Conservation (phyloP, 116 monocot genomes). For the Papilionanthe hybrid region DNA sequence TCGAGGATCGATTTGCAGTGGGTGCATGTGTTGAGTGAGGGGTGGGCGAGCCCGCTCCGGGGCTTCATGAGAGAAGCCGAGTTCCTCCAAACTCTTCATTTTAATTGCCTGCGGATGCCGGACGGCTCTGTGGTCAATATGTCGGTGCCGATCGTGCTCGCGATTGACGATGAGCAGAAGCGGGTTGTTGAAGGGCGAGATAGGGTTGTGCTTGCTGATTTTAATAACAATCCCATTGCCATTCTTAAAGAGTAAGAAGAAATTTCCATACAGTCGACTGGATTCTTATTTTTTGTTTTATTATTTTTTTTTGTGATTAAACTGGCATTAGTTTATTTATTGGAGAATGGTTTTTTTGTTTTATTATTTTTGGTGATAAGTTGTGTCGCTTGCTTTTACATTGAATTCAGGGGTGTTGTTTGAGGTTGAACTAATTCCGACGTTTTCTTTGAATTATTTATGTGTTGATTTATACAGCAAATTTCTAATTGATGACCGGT, state of each 20-base stretch:
- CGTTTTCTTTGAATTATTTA: not conserved
- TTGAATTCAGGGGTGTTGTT: not conserved
- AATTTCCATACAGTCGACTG: not conserved
- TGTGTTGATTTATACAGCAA: not conserved
- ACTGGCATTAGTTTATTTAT: not conserved
- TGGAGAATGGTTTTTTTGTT: not conserved
- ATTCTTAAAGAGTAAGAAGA: slow-evolving; percentile 59
- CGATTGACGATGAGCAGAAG: slow-evolving; percentile 69
- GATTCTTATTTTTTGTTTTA: not conserved
- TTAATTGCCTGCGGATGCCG: slow-evolving; percentile 61
- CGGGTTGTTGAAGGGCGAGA: slow-evolving; percentile 35
- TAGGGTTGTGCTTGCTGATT: slow-evolving; percentile 50
- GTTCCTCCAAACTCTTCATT: slow-evolving; percentile 99
- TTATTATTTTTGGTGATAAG: not conserved
- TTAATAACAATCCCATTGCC: slow-evolving; percentile 38
- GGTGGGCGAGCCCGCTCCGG: slow-evolving; percentile 89
- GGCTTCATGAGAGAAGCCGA: slow-evolving; percentile 96
- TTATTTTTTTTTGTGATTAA: not conserved
- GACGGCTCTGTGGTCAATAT: slow-evolving; percentile 71
- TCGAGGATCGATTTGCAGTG: slow-evolving; percentile 66
- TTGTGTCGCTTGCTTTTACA: not conserved
- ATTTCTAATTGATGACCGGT: not conserved
- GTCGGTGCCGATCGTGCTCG: slow-evolving; percentile 91
- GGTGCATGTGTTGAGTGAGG: slow-evolving; percentile 96
- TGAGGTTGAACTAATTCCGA: not conserved